Evolutionary conservation across 768 basidiomycete species (phyloP), one percentile per base, ranked within the genome.

Genomic region (Pisolithus albus): DNA sequence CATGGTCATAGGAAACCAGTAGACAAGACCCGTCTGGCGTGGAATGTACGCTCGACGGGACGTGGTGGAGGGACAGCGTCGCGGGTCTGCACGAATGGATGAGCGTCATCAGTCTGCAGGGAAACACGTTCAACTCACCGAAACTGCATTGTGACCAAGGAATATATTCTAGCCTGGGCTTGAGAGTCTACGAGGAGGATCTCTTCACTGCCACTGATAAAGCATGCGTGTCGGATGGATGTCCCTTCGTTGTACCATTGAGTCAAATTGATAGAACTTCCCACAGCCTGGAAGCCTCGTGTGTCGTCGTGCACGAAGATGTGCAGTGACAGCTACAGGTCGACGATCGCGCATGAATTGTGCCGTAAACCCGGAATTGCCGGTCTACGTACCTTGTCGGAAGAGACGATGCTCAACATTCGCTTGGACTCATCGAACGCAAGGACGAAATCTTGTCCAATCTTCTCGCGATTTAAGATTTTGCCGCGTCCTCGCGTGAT

Each of bases 401-500:
- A 59, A 5, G 72, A 65, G 49, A 78, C 75, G 0, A 82, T 52
- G 0, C 73, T 72, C 18, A 83, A 56, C 61, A 77, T 71, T 2
- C 75, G 72, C 54, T 72, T 78, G 9, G 66, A 61, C 56, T 83
- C 80, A 43, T 83, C 79, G 52, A 73, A 80, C 0, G 81, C 70
- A 4, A 82, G 47, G 7, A 76, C n/a, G 43, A 71, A 67, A 6
- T 74, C 66, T 3, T 68, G 60, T 0, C 77, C 80, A 13, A 80
- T 69, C 57, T 75, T 79, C 51, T 76, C 73, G 7, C 68, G 70
- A 49, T 71, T 68, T 13, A 82, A 59, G 0, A 18, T 30, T 46
- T 73, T 73, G 32, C 66, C 61, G 6, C 51, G 50, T 1, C 58
- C 50, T 6, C 58, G 58, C 0, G 34, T 13, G 8, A 79, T 56